Evolutionary conservation across 306 rosid species (phyloP).

Genomic region (Casuarina equisetifolia): DNA sequence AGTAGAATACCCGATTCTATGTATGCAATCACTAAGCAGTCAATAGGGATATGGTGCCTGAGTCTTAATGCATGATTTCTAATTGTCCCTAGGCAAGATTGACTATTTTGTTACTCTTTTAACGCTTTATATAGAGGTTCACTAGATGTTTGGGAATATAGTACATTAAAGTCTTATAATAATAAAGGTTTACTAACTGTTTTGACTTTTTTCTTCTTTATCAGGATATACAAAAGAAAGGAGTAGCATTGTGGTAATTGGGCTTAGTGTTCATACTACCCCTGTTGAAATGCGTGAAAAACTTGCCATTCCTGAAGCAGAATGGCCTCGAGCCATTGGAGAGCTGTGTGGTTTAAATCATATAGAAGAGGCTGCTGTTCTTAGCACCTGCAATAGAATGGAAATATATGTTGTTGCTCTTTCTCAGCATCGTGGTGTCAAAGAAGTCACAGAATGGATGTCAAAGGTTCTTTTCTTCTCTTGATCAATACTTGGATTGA

Average conservation of each 20-base stretch:
- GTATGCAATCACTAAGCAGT: background rate
- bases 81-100: background rate
- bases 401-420: conserved; percentile 97
- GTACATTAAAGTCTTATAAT: background rate
- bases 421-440: conserved; percentile 97
- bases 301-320: conserved; percentile 97
- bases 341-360: conserved; percentile 91
- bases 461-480: conserved; percentile 59
- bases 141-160: background rate
- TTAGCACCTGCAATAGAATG: conserved; percentile 99
- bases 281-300: conserved; percentile 99
- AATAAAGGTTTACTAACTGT: background rate
- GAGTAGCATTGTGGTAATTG: conserved; percentile 91
- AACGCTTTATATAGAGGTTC: background rate
- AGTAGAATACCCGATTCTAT: background rate
- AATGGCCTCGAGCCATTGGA: conserved; percentile 96
- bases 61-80: background rate
- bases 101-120: background rate
- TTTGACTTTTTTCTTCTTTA: background rate
- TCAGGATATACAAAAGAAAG: conserved; percentile 96
- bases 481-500: background rate
- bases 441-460: conserved; percentile 99
- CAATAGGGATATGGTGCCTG: background rate
- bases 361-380: conserved; percentile 97
- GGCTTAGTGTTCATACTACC: conserved; percentile 93